Conservation (phyloP, 371 early-diverging fungal genomes). For the Zopfochytrium polystomum region DNA sequence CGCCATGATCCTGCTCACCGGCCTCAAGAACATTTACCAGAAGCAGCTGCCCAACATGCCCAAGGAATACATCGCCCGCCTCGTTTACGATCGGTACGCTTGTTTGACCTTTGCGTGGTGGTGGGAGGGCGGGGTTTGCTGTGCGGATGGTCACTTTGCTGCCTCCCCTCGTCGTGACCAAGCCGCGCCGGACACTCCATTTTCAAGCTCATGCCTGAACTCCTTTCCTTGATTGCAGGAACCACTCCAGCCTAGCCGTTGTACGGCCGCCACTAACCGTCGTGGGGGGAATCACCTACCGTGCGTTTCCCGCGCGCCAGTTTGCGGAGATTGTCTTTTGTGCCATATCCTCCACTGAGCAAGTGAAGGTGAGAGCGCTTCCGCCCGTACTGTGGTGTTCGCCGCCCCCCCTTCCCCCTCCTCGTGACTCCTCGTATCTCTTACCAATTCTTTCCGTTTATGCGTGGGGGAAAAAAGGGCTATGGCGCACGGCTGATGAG, state of each 20-base stretch:
- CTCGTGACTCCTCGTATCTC: not conserved
- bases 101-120: not conserved
- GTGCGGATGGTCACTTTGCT: not conserved
- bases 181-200: too few relatives aligned
- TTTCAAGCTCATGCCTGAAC: too few relatives aligned
- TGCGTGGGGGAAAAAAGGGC: slow-evolving; percentile 66
- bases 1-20: slow-evolving; percentile 84
- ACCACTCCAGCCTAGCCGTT: slow-evolving; percentile 80
- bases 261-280: slow-evolving; percentile 69
- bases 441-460: slow-evolving; percentile 4
- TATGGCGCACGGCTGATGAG: slow-evolving; percentile 94
- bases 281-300: slow-evolving; percentile 96
- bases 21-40: slow-evolving; percentile 94
- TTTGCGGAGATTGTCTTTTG: slow-evolving; percentile 99
- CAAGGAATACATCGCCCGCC: slow-evolving; percentile 95
- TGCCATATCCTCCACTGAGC: slow-evolving; percentile 90
- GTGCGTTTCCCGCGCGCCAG: slow-evolving; percentile 82
- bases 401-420: not conserved
- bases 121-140: not conserved
- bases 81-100: slow-evolving; percentile 88
- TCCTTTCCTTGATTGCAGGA: slow-evolving; percentile 44
- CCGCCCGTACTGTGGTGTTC: not conserved
- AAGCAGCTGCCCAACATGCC: slow-evolving; percentile 99
- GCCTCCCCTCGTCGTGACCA: not conserved
- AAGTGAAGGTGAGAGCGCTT: slow-evolving; percentile 79